Evolutionary conservation across 1,139 yeast species (phyloP).

Genomic region (Yamadazyma diospyri): DNA sequence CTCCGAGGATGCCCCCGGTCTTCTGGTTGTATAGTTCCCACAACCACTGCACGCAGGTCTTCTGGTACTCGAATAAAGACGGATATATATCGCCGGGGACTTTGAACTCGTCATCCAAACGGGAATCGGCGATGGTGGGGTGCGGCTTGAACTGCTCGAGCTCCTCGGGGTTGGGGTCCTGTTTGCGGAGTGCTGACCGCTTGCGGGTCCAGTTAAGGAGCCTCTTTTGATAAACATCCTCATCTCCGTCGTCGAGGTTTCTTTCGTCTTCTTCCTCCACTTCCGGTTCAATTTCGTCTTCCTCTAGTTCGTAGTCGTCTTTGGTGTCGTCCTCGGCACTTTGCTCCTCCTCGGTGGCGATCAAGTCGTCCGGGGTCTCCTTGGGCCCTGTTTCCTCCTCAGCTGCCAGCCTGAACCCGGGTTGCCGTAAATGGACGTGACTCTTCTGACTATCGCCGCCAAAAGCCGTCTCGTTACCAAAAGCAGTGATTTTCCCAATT

Average conservation of each 20-base stretch:
- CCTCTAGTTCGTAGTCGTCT: conserved; percentile 8
- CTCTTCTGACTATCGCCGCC: conserved; percentile 24
- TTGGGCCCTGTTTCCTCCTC: conserved; percentile 6
- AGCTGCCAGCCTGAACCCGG: conserved; percentile 28
- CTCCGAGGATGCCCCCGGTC: conserved; percentile 94
- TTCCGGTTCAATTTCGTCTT: conserved; percentile 4
- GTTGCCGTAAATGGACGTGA: conserved; percentile 34
- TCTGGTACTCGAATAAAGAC: conserved; percentile 85
- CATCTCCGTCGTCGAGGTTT: conserved; percentile 80
- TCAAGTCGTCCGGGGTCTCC: conserved; percentile 5
- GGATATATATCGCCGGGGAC: conserved; percentile 92
- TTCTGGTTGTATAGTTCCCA: conserved; percentile 83
- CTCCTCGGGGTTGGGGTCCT: conserved; percentile 26
- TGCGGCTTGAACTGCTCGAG: conserved; percentile 75
- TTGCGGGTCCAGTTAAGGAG: conserved; percentile 55
- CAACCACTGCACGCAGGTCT: conserved; percentile 81
- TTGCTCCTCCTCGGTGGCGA: conserved; percentile 8
- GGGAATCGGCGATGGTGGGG: conserved; percentile 74
- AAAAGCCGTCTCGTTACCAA: conserved; percentile 68
- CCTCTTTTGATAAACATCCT: conserved; percentile 54
- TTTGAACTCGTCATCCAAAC: conserved; percentile 61
- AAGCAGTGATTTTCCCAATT: conserved; percentile 93
- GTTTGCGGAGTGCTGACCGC: conserved; percentile 34
- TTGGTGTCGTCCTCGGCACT: conserved; percentile 7
- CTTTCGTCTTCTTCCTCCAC: conserved; percentile 17